These are phyloP conservation scores for Pulveroboletus sp. DNA, from an alignment of 768 basidiomycete species.

Conservation along the genomic window DNA sequence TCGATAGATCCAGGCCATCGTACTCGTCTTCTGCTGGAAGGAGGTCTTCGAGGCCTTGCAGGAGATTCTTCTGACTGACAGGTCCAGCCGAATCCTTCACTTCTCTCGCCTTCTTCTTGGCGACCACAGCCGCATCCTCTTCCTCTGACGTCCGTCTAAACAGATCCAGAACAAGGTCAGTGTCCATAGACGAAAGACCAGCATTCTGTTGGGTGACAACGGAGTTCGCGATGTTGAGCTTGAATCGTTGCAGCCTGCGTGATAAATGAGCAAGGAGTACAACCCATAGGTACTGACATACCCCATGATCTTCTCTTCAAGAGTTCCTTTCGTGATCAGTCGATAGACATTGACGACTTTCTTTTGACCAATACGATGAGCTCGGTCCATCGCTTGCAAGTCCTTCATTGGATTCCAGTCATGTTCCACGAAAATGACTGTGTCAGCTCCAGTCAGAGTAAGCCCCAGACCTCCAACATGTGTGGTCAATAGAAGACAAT, in stretches of 20 bases:
- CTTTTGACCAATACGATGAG: constrained; percentile 97
- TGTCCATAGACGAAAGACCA: constrained; percentile 92
- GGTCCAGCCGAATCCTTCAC: constrained; percentile 52
- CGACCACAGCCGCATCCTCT: constrained; percentile 57
- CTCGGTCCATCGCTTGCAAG: constrained; percentile 98
- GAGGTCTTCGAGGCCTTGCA: constrained; percentile 88
- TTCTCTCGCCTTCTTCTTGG: constrained; percentile 48
- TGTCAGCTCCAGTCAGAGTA: constrained; percentile 96
- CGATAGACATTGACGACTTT: constrained; percentile 99
- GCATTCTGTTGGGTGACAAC: constrained; percentile 97
- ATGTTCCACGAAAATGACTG: constrained; percentile 98
- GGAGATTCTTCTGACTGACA: constrained; percentile 72
- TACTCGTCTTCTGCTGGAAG: constrained; percentile 92
- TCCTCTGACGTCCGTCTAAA: constrained; percentile 77
- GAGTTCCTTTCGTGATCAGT: constrained; percentile 90
- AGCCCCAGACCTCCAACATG: constrained; percentile 95
- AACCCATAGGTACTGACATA: constrained; percentile 30
- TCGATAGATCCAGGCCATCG: constrained; percentile 76
- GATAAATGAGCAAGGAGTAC: constrained; percentile 3
- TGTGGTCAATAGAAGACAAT: constrained; percentile 91
- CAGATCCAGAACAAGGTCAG: constrained; percentile 91
- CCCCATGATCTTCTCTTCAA: constrained; percentile 99
- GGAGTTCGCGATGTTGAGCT: constrained; percentile 95
- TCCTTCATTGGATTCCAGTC: constrained; percentile 99
- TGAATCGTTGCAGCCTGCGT: constrained; percentile 90